A percentile compares a stretch with the other conserved stretches of the same genome.
phyloP scores from a whole-genome alignment of 2,329 filamentous ascomycete genomes.

The Tolypocladium tropicale region DNA sequence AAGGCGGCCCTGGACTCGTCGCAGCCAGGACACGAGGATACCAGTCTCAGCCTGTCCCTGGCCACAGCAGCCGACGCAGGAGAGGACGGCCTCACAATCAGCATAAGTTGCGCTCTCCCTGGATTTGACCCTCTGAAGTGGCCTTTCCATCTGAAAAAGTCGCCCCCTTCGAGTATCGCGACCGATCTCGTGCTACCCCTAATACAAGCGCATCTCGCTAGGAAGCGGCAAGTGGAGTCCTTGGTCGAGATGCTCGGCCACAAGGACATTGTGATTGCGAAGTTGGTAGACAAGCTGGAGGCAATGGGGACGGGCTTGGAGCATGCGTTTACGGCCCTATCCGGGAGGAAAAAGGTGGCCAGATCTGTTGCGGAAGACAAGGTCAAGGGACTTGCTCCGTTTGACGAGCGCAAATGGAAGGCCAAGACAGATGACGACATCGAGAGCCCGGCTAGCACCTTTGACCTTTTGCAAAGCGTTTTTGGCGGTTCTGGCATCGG shows the following conservation, averaged over 20 bases:
- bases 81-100: constrained; percentile 36
- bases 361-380: constrained; percentile 34
- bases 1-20: constrained; percentile 38
- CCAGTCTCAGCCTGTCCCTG: constrained; percentile 32
- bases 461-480: constrained; percentile 27
- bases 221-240: constrained; percentile 28
- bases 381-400: constrained; percentile 41
- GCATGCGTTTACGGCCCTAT: constrained; percentile 40
- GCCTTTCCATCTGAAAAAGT: constrained; percentile 47
- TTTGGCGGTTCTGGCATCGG: constrained; percentile 27
- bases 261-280: constrained; percentile 41
- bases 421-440: constrained; percentile 12
- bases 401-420: constrained; percentile 31
- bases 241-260: constrained; percentile 32
- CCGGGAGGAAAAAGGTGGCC: constrained; percentile 35
- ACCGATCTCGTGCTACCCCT: constrained; percentile 42
- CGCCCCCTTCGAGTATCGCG: constrained; percentile 29
- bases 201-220: constrained; percentile 33
- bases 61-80: constrained; percentile 19
- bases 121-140: constrained; percentile 55
- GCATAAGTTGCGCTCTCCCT: constrained; percentile 51
- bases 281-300: constrained; percentile 44
- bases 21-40: constrained; percentile 30
- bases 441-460: constrained; percentile 18
- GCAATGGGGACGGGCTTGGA: constrained; percentile 40